Conservation (phyloP, 371 early-diverging fungal species). For the Mortierella sp. region DNA sequence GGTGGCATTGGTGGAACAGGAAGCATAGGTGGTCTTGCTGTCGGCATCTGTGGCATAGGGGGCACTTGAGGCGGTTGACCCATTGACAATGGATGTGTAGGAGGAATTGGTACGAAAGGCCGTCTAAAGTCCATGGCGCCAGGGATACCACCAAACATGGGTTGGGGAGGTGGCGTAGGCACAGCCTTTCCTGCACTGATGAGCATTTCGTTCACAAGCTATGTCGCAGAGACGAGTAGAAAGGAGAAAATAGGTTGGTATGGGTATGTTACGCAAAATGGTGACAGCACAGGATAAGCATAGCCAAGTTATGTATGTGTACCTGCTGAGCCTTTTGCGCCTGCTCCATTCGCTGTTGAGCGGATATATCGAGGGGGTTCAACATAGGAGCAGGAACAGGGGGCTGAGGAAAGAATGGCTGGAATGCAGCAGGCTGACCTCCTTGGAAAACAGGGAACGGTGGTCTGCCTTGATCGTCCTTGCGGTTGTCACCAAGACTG, state of each 20-base stretch:
- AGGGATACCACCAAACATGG: conserved; percentile 2
- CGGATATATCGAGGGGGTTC: conserved; percentile 9
- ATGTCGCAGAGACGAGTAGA: neutral
- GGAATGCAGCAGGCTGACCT: neutral
- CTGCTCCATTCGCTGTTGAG: conserved; percentile 39
- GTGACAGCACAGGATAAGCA: neutral
- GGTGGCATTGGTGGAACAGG: neutral
- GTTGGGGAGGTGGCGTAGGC: neutral
- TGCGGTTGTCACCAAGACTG: neutral
- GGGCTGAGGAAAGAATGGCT: conserved; percentile 16
- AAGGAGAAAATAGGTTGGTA: neutral
- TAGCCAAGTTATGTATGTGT: neutral
- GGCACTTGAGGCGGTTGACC: neutral
- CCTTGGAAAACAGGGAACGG: conserved; percentile 10
- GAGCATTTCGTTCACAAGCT: conserved; percentile 45
- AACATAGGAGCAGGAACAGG: neutral
- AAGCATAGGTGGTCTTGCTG: conserved; percentile 1
- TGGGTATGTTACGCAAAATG: neutral
- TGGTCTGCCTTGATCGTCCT: neutral
- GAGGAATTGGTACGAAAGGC: neutral
- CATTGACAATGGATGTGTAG: conserved; percentile 6
- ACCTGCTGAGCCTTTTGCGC: conserved; percentile 50
- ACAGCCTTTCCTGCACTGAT: conserved; percentile 22
- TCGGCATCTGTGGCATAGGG: neutral
- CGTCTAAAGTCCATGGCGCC: neutral